Base-by-base conservation (phyloP, 345 rosid genomes). In the Camelina hispida region DNA sequence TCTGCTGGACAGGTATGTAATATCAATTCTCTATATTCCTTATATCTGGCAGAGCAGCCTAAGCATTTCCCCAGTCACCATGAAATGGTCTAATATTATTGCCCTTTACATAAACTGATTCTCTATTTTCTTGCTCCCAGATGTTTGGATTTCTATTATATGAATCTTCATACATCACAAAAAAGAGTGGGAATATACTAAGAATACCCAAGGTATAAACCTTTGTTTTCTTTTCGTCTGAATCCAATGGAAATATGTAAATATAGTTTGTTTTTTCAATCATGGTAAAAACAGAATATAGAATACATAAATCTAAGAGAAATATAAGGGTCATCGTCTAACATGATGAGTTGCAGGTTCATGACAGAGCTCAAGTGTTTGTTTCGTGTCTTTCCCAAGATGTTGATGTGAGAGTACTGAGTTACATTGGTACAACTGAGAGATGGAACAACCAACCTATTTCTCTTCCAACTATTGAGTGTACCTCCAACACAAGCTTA, bases 341-440 rank as follows among this genome's bases (percentile, higher is more conserved):
- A 66, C 60, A 53, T 35, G 62, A 37, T 16, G 72, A 22, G 35
- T 66, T 82, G 70, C 82, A 91, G 98, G 93, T 94, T 59, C 94
- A 89, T 83, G 97, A 94, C 80, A 87, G 96, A 83, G 97, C 88
- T 81, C 95, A 88, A 79, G 91, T 94, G 76, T 91, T 85, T 63
- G 54, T 85, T 32, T 86, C 87, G 34, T 94, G 97, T 65, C 13
- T 81, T 82, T 80, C 83, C 28, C 78, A 35, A 67, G 83, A 68
- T 56, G 37, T 17, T 71, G 71, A 76, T 46, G 74, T 44, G 28
- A 75, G 82, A 52, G 76, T 81, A 78, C 88, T 86, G 48, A 77
- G 74, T 32, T 84, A 81, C 82, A 79, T 56, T 60, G 96, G 91
- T 62, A 72, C 79, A 43, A 83, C 84, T 68, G 95, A 88, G 71